These are phyloP conservation scores for Leccinum uliginosum DNA, from an alignment of 768 basidiomycete species.

Conservation along the genomic window DNA sequence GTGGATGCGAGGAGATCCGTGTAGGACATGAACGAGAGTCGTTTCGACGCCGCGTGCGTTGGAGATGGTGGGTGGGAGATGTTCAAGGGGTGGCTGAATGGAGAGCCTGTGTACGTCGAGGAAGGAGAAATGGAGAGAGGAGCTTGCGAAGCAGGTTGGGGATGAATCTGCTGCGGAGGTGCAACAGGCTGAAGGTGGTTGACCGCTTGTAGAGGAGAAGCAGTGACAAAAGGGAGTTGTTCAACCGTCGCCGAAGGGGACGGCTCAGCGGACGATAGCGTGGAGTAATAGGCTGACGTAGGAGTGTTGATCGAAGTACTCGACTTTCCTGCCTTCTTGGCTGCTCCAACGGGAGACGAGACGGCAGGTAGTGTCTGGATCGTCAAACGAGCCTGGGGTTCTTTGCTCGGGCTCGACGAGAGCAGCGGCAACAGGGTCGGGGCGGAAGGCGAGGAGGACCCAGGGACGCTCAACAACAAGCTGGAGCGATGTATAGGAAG, in stretches of 20 bases:
- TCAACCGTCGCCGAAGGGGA: conserved; percentile 37
- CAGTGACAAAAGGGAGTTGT: conserved; percentile 24
- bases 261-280: conserved; percentile 33
- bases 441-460: conserved; percentile 23
- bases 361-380: conserved; percentile 23
- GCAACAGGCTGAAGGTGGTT: conserved; percentile 10
- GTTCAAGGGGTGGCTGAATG: conserved; percentile 20
- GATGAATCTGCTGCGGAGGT: conserved; percentile 11
- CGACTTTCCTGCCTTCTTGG: conserved; percentile 13
- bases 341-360: conserved; percentile 1
- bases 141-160: conserved; percentile 12
- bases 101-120: conserved; percentile 26
- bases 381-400: conserved; percentile 15
- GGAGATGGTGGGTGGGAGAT: conserved; percentile 43
- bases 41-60: conserved; percentile 49
- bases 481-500: conserved; percentile 37
- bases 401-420: conserved; percentile 27
- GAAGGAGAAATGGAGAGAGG: conserved; percentile 18
- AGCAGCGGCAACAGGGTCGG: conserved; percentile 21
- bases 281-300: conserved; percentile 47
- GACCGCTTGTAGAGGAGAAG: conserved; percentile 21
- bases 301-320: conserved; percentile 39
- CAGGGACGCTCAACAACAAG: conserved; percentile 48
- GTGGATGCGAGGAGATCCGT: conserved; percentile 77
- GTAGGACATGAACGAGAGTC: conserved; percentile 87